A percentile compares a stretch with the other conserved stretches of the same genome.
Conservation (phyloP, 2,329 filamentous ascomycete species). For the Fusarium bulbicola region DNA sequence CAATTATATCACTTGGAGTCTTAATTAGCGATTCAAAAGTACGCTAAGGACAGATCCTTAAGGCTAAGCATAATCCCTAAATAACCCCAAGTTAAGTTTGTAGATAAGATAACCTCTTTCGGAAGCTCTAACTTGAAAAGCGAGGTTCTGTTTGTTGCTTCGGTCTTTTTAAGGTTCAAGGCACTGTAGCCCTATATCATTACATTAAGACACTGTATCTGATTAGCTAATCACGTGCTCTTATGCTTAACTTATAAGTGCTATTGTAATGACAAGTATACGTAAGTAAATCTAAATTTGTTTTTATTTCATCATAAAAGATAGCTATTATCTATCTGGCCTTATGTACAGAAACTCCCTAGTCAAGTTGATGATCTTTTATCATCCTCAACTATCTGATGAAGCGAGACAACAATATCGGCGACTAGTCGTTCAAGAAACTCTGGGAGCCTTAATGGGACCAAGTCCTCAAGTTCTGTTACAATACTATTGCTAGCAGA, state of each 20-base stretch:
- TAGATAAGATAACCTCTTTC: not conserved
- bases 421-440: not conserved
- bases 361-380: not conserved
- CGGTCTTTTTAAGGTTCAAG: not conserved
- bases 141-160: not conserved
- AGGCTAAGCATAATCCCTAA: not conserved
- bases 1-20: fast-evolving
- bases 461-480: not conserved
- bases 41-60: not conserved
- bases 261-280: fast-evolving
- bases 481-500: not conserved
- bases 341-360: fast-evolving
- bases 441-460: not conserved
- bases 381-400: not conserved
- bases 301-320: not conserved
- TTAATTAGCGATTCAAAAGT: not conserved
- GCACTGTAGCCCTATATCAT: fast-evolving
- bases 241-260: not conserved
- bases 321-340: not conserved
- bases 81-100: fast-evolving
- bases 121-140: not conserved
- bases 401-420: not conserved
- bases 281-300: not conserved
- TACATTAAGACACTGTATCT: not conserved
- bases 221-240: not conserved